These are phyloP conservation scores for Suillus subalutaceus DNA, from an alignment of 768 basidiomycete genomes.

Conservation along the genomic window DNA sequence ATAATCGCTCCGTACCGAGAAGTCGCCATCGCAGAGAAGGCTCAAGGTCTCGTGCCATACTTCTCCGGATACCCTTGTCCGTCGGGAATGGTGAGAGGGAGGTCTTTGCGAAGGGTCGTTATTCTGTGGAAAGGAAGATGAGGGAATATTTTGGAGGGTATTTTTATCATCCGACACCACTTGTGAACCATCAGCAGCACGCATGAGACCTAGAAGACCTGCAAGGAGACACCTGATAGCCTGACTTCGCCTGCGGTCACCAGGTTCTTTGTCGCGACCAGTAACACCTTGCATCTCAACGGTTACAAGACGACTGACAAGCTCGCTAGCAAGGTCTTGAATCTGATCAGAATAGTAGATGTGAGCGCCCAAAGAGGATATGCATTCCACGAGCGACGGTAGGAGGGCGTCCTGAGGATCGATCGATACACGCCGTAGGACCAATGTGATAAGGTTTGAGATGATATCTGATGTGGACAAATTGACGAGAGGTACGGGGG, in stretches of 20 bases:
- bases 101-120: slow-evolving; percentile 30
- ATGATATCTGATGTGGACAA: slow-evolving; percentile 89
- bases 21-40: slow-evolving; percentile 79
- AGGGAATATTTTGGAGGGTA: slow-evolving; percentile 18
- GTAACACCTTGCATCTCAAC: slow-evolving; percentile 68
- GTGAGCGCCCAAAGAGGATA: slow-evolving; percentile 84
- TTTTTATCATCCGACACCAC: slow-evolving; percentile 28
- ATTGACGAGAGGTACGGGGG: slow-evolving; percentile 82
- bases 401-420: slow-evolving; percentile 68
- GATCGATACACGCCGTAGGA: slow-evolving; percentile 69
- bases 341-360: slow-evolving; percentile 97
- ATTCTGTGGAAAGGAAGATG: slow-evolving; percentile 27
- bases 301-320: slow-evolving; percentile 72
- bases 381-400: slow-evolving; percentile 69
- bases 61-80: slow-evolving; percentile 75
- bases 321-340: slow-evolving; percentile 85
- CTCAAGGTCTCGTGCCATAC: slow-evolving; percentile 91
- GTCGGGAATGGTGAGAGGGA: slow-evolving; percentile 48
- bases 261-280: slow-evolving; percentile 39
- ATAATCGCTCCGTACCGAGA: slow-evolving; percentile 80
- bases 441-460: slow-evolving; percentile 72
- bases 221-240: slow-evolving; percentile 73
- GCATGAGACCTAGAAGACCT: slow-evolving; percentile 70
- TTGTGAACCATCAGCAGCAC: slow-evolving; percentile 54
- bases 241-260: slow-evolving; percentile 53